Base-by-base conservation (phyloP, 2,329 filamentous ascomycete species). In the Claviceps africana region DNA sequence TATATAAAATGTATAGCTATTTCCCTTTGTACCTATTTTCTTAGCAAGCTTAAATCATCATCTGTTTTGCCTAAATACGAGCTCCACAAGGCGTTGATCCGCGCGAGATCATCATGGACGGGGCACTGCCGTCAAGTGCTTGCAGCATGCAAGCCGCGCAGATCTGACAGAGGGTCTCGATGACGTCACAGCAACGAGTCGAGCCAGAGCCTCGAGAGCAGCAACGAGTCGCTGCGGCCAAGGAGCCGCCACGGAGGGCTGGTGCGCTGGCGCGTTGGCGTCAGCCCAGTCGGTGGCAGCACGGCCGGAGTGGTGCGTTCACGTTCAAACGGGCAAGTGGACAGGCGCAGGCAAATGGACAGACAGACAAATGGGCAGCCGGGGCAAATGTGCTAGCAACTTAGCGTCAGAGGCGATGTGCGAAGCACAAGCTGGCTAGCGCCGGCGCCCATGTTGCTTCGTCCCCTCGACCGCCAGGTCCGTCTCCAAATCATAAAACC, bases 131-230 rank as follows among this genome's bases (percentile, higher is more conserved):
- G 33, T 17, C 3, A 15, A 15, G 17, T 37, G 13, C 33, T 11
- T 40, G 37, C n/a, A n/a, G 10, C 37, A 40, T 40, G 37, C 37
- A 40, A 40, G 37, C 50, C 55, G 53, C 28, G 47, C 39, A 46
- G 52, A 50, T 52, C 52, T 54, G 42, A 37, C 55, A 42, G 40
- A 55, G 51, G 48, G 47, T 51, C 52, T 56, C 54, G 45, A 57
- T 61, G 59, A 60, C 59, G 59, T 60, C 59, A 61, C 48, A 28
- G 9, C 19, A 28, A n/a, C 46, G 45, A 51, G 4, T 19, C 37
- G 35, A 37, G 40, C 10, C 8, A 15, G 35, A 37, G 40, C 10
- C 8, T 4, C 4, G 21, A 43, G 19, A 21, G 40, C 42, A 44
- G 42, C 6, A 17, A 21, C 42, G 25, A 44, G 13, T 25, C 21